Base-by-base conservation (phyloP, 768 basidiomycete genomes). In the Tephrocybe rancida region DNA sequence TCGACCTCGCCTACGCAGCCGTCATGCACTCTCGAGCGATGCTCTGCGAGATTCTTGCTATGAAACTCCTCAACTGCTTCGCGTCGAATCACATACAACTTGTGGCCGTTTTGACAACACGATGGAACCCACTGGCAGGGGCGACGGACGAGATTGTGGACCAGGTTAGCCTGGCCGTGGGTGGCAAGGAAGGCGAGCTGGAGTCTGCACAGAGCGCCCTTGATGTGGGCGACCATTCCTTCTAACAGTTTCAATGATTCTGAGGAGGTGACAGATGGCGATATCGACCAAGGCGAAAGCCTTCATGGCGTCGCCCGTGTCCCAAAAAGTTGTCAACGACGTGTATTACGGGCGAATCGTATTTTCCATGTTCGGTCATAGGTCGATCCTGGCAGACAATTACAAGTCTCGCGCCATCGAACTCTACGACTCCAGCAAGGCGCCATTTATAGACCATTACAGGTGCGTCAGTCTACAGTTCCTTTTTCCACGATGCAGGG, bases 1-100 rank as follows among this genome's bases (percentile, higher is more conserved):
- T 77, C 2, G 86, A 95, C 61, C 76, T 97, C 42, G 90, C 91
- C 13, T 87, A 87, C 70, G 81, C 91, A 8, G 83, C 80, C 14
- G 77, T 97, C 50, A 87, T 90, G 75, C 68, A 75, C 7, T 73
- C 77, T 26, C 71, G 77, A 37, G 95, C 93, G 3, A 85, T 78
- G 26, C 77, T 95, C 9, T 95, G 92, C 70, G 93, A 97, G 66
- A 82, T 97, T 14, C 70, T 97, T 18, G 93, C 95, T 8, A 85
- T 92, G 75, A 97, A 97, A 64, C 81, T 95, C 21, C 76, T 95
- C 10, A 83, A 80, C 19, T 78, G 79, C 27, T 95, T 90, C 63
- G 86, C 90, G 1, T 80, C 80, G 4, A 83, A 85, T 60, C 81
- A 89, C 64, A 80, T 94, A n/a, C 83, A 88, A 52, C 78, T 95